Conservation (phyloP, 257 asterid genomes). For the Petrea volubilis region DNA sequence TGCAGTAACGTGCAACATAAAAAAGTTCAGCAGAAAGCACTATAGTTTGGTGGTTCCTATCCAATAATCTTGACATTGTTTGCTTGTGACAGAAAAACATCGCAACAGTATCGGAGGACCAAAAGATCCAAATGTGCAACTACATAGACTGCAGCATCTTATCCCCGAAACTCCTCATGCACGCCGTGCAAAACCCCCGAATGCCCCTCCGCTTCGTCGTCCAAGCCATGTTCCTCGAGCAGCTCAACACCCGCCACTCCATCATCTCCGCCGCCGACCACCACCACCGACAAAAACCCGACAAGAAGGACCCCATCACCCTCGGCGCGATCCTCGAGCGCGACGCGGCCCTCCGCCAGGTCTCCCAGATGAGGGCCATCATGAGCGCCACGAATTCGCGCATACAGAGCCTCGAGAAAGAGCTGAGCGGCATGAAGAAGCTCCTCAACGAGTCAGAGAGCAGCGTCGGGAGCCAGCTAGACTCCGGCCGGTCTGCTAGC, state of each 20-base stretch:
- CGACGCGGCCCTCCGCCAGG: constrained; percentile 72
- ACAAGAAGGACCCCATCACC: constrained; percentile 35
- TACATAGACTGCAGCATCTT: constrained; percentile 70
- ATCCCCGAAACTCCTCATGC: constrained; percentile 66
- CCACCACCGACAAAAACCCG: constrained; percentile 12
- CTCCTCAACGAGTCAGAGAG: constrained; percentile 44
- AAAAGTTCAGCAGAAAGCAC: too few relatives aligned
- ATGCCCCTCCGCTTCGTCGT: constrained; percentile 85
- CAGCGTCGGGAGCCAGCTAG: background rate
- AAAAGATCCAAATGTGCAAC: constrained; percentile 68
- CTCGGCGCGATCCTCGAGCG: constrained; percentile 70
- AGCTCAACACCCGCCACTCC: constrained; percentile 77
- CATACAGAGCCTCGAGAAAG: constrained; percentile 60
- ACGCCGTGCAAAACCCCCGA: constrained; percentile 81
- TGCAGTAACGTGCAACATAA: too few relatives aligned
- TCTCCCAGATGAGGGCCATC: constrained; percentile 58
- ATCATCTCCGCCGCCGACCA: constrained; percentile 50
- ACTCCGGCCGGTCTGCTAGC: constrained; percentile 56
- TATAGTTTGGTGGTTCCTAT: too few relatives aligned
- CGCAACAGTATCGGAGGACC: constrained; percentile 49
- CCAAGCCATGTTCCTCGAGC: constrained; percentile 97
- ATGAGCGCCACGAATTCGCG: constrained; percentile 68
- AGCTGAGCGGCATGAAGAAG: constrained; percentile 58
- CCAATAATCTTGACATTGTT: background rate
- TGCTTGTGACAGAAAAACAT: constrained; percentile 43